These are phyloP conservation scores for Meira nashicola DNA, from an alignment of 1,284 basidiomycete species.

Conservation along the genomic window DNA sequence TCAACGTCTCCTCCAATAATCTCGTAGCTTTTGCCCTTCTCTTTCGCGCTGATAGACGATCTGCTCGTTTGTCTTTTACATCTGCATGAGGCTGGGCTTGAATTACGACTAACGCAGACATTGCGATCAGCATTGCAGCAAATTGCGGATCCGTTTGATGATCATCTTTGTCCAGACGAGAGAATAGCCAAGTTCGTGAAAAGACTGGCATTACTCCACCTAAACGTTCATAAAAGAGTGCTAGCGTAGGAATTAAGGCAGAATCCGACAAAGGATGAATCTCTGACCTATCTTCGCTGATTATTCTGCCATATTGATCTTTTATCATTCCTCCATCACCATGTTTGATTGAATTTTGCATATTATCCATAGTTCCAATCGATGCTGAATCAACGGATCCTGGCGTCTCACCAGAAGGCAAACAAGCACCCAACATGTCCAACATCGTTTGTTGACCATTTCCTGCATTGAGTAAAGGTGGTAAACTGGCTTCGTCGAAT, in stretches of 20 bases:
- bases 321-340: conserved; percentile 11
- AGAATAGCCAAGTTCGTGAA: conserved; percentile 38
- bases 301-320: conserved; percentile 19
- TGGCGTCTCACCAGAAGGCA: neutral
- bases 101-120: conserved; percentile 38
- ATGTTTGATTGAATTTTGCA: conserved; percentile 22
- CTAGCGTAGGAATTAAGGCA: conserved; percentile 41
- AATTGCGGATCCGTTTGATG: conserved; percentile 42
- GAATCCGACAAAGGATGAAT: conserved; percentile 35
- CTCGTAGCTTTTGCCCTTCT: conserved; percentile 8
- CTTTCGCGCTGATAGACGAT: conserved; percentile 12
- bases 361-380: conserved; percentile 26
- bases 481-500: conserved; percentile 6
- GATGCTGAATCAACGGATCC: conserved; percentile 14
- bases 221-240: conserved; percentile 47
- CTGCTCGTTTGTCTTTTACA: conserved; percentile 23
- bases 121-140: conserved; percentile 45
- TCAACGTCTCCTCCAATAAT: conserved; percentile 27
- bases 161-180: conserved; percentile 37
- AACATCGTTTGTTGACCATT: conserved; percentile 5
- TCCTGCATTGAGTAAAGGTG: conserved; percentile 10
- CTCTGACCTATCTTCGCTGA: conserved; percentile 17
- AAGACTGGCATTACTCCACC: conserved; percentile 51
- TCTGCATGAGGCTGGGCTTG: conserved; percentile 19
- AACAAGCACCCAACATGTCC: conserved; percentile 9